A percentile compares a stretch with the other conserved stretches of the same genome.
Evolutionary conservation across 75 land plant species (phyloP).

Genomic region (Selaginella tamariscina): DNA sequence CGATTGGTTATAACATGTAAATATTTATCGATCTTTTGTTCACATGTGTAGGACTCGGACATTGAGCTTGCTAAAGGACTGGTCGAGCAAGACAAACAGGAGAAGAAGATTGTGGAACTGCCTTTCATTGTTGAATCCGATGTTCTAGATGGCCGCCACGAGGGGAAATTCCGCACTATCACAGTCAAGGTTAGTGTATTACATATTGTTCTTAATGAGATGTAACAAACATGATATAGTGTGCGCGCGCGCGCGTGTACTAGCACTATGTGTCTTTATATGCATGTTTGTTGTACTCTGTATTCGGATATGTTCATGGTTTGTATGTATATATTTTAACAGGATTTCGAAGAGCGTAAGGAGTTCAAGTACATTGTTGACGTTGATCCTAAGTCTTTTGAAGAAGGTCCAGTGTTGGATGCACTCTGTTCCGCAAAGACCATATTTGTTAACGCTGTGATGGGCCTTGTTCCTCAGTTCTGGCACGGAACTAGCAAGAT

Average conservation of each 20-base stretch:
- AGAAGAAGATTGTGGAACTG: slow-evolving; percentile 36
- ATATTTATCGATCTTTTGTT: slow-evolving; percentile 10
- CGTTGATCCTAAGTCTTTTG: slow-evolving; percentile 38
- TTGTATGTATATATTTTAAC: neutral
- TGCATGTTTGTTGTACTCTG: no score
- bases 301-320: no score
- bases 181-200: slow-evolving; percentile 20
- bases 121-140: slow-evolving; percentile 32
- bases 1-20: neutral
- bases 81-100: slow-evolving; percentile 32
- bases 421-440: slow-evolving; percentile 34
- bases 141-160: slow-evolving; percentile 29
- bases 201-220: neutral
- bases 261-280: neutral
- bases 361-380: slow-evolving; percentile 33
- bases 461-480: slow-evolving; percentile 42
- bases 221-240: no score
- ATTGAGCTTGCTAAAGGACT: slow-evolving; percentile 38
- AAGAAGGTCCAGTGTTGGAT: slow-evolving; percentile 17
- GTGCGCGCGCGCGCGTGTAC: no score
- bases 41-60: slow-evolving; percentile 32
- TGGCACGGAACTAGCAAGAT: slow-evolving; percentile 45
- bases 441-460: slow-evolving; percentile 43
- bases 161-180: slow-evolving; percentile 34
- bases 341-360: neutral